A percentile compares a stretch with the other conserved stretches of the same genome.
These are phyloP conservation scores for Rhodotorula sp. DNA, from an alignment of 1,284 basidiomycete species.

Conservation along the genomic window DNA sequence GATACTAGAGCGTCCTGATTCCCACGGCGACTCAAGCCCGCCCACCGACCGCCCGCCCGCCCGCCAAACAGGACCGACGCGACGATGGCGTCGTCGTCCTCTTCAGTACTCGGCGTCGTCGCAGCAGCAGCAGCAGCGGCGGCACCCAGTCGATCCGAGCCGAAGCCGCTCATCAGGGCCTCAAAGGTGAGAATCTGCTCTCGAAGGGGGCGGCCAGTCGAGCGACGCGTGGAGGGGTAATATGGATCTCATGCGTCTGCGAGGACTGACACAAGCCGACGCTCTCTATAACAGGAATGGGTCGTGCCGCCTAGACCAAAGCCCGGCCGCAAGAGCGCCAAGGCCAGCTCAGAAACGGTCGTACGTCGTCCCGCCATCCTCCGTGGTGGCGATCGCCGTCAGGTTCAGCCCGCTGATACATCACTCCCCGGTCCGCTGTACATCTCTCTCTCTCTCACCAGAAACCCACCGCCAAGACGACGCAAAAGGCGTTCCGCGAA, in stretches of 20 bases:
- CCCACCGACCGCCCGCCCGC: no score
- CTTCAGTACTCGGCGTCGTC: background rate
- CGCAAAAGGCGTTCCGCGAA: conserved; percentile 42
- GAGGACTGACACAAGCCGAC: background rate
- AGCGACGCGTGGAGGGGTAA: no score
- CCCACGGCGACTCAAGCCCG: no score
- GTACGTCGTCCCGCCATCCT: background rate
- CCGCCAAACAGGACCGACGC: no score
- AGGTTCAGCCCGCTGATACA: no score
- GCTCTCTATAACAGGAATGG: conserved; percentile 38
- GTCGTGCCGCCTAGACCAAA: conserved; percentile 43
- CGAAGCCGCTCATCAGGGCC: background rate
- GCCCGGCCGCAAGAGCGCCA: conserved; percentile 42
- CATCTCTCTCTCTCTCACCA: background rate
- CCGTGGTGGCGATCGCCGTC: no score
- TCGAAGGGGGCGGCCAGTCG: background rate
- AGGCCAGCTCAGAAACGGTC: background rate
- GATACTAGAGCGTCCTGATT: no score
- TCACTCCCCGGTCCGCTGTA: no score
- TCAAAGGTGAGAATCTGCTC: background rate
- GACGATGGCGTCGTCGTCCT: background rate
- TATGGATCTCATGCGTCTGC: background rate
- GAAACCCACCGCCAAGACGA: conserved; percentile 6
- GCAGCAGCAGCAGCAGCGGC: background rate
- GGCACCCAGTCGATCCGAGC: background rate